phyloP scores from a whole-genome alignment of 2,329 filamentous ascomycete genomes.

The Metarhizium robertsii region DNA sequence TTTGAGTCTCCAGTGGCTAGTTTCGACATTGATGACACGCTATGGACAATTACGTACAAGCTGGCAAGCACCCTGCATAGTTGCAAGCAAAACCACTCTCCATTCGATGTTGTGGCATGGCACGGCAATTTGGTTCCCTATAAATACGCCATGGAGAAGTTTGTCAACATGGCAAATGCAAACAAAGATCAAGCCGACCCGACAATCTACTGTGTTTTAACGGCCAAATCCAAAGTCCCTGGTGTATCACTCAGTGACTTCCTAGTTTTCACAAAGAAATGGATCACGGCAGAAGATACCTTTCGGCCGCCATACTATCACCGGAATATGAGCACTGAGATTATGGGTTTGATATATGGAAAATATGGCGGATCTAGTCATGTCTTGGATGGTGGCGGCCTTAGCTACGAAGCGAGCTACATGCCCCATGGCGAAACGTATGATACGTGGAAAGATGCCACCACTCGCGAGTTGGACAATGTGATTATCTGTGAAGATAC shows the following conservation, averaged over 20 bases:
- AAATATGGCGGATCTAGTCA: constrained; percentile 20
- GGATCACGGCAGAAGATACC: constrained; percentile 52
- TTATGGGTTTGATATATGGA: constrained; percentile 43
- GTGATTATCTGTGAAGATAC: constrained; percentile 7
- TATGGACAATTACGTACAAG: constrained; percentile 52
- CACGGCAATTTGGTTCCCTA: constrained; percentile 58
- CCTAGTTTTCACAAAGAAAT: constrained; percentile 57
- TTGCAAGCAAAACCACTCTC: constrained; percentile 53
- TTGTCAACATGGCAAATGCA: constrained; percentile 50
- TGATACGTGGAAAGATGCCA: constrained; percentile 18
- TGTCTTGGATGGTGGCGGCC: constrained; percentile 18
- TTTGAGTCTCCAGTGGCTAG: constrained; percentile 53
- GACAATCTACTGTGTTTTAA: constrained; percentile 56
- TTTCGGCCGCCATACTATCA: constrained; percentile 61
- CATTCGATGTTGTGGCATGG: constrained; percentile 65
- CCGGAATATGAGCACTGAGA: constrained; percentile 47
- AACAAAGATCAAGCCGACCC: constrained; percentile 58
- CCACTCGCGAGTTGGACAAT: constrained; percentile 17
- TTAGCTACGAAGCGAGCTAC: constrained; percentile 23
- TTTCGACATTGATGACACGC: constrained; percentile 45
- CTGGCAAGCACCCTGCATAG: constrained; percentile 51
- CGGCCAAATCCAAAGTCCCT: constrained; percentile 43
- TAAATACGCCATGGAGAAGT: constrained; percentile 46
- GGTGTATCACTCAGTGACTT: constrained; percentile 53
- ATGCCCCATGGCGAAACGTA: constrained; percentile 27